Percentiles rank a stretch among this genome's conserved stretches.
Evolutionary conservation across 2,329 filamentous ascomycete genomes (phyloP).

Genomic region (Cryphonectria parasitica): DNA sequence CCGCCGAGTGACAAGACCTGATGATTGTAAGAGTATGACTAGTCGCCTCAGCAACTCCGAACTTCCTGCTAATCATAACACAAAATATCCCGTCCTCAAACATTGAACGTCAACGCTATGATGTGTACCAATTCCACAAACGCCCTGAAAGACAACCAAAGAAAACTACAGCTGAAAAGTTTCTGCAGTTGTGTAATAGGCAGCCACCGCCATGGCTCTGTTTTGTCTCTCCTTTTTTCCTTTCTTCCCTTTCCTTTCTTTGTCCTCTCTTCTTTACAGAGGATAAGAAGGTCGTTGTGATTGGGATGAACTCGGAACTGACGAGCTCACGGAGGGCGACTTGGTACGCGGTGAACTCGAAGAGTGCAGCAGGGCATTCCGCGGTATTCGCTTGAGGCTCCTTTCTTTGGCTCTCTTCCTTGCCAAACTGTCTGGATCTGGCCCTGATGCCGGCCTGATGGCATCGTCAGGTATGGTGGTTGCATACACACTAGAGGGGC

Average conservation of each 20-base stretch:
- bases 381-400: constrained; percentile 34
- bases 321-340: constrained; percentile 44
- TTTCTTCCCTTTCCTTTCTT: not conserved
- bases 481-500: constrained; percentile 40
- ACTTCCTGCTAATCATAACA: not conserved
- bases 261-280: not conserved
- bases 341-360: constrained; percentile 35
- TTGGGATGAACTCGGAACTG: constrained; percentile 34
- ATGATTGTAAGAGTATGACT: not conserved
- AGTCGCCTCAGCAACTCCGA: not conserved
- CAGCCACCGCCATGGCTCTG: not conserved
- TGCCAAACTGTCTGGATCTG: constrained; percentile 50
- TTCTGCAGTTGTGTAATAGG: not conserved
- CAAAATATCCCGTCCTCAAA: not conserved
- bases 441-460: constrained; percentile 49
- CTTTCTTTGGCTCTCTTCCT: constrained; percentile 41
- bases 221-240: no score
- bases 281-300: constrained; percentile 6
- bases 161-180: not conserved
- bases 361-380: constrained; percentile 31
- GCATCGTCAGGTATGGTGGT: constrained; percentile 49
- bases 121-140: not conserved
- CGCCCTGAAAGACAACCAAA: not conserved
- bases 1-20: not conserved
- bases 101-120: not conserved